Base-by-base conservation (phyloP, 345 rosid species). In the Litchi chinensis region DNA sequence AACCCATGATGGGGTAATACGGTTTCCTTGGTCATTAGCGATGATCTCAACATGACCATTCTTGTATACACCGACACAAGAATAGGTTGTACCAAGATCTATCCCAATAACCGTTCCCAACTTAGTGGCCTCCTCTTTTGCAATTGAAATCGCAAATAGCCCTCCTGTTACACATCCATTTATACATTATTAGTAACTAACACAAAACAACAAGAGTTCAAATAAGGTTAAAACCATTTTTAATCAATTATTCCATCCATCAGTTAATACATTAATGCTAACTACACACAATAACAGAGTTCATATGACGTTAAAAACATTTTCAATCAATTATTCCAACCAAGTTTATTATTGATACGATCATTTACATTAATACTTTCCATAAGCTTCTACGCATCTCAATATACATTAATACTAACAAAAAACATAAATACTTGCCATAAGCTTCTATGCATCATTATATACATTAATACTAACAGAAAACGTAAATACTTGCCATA, bases 1-100 rank as follows among this genome's bases (percentile, higher is more conserved):
- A 12, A 95, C 99, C 99, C 98, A 95, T 0, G 99, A 95, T 22
- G 99, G 99, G 63, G 99, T 95, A 64, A 95, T 93, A 84, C 98
- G 94, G 86, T 95, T 95, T 22, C 99, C 98, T 83, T 95, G 99
- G 85, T 95, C 99, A 77, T 95, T 95, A 59, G 99, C 98, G 85
- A 95, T 93, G 83, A 95, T 95, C 73, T 95, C 99, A 0, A 95
- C 99, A 80, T 95, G 97, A 50, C 99, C 99, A 43, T 92, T 92
- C 86, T 91, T 93, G 89, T 95, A 95, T 50, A 95, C 99, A 83
- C 98, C 99, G 59, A 95, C 99, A 84, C 99, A 95, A 0, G 99
- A 95, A 71, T 95, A 95, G 0, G 99, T 95, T 8, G 99, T 95
- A 0, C 99, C 99, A 37, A 95, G 97, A 76, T 95, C 99, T 40